Conservation (phyloP, 352 stramenopile species). For the Paralagenidium karlingii region DNA sequence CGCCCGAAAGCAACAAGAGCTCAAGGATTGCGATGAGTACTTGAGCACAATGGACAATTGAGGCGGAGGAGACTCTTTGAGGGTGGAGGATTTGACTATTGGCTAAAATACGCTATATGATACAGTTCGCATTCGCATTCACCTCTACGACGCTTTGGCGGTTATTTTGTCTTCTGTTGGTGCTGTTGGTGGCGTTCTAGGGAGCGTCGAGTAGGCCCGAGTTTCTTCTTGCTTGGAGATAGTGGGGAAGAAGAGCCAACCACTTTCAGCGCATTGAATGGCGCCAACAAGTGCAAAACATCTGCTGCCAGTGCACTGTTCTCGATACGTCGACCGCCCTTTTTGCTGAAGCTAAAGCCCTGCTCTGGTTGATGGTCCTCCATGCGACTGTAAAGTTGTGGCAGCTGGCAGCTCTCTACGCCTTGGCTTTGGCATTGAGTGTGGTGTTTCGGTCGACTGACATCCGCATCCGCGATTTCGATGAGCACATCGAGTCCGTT, state of each 20-base stretch:
- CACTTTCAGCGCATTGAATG: slow-evolving; percentile 28
- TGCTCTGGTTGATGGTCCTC: neutral
- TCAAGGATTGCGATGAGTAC: slow-evolving; percentile 61
- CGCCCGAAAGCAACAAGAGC: slow-evolving; percentile 56
- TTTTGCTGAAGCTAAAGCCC: neutral
- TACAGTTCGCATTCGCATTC: too few species aligned
- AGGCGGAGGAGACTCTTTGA: slow-evolving; percentile 1
- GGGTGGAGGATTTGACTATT: too few species aligned
- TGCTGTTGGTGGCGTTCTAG: too few species aligned
- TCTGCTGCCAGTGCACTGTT: slow-evolving; percentile 36
- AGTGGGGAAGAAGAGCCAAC: too few species aligned
- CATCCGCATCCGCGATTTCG: slow-evolving; percentile 18
- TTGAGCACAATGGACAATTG: slow-evolving; percentile 84
- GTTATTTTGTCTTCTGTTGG: too few species aligned
- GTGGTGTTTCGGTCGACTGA: too few species aligned
- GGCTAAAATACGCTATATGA: too few species aligned
- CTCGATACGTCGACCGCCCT: slow-evolving; percentile 6
- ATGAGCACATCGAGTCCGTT: slow-evolving; percentile 50
- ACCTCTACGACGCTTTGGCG: too few species aligned
- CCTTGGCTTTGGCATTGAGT: slow-evolving; percentile 7
- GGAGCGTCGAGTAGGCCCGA: too few species aligned
- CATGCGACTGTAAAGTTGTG: slow-evolving; percentile 3
- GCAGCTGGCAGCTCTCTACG: slow-evolving; percentile 12
- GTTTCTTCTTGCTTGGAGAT: too few species aligned
- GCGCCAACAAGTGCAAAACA: slow-evolving; percentile 41